phyloP scores from a whole-genome alignment of 1,284 basidiomycete species.

The Amylostereum areolatum region DNA sequence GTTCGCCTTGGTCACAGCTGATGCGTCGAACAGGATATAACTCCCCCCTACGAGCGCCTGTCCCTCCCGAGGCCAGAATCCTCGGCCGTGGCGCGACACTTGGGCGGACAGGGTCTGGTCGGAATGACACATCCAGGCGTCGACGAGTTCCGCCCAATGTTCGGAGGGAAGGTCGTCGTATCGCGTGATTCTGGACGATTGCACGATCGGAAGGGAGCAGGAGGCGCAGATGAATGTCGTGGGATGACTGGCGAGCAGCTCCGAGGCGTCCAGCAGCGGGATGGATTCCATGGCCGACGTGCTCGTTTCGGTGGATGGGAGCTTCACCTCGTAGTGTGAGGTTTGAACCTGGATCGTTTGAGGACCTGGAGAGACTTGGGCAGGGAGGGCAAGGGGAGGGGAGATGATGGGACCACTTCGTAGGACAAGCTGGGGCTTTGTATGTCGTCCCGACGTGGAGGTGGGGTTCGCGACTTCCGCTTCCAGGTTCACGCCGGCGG shows the following conservation, averaged over 20 bases:
- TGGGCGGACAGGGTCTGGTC: slow-evolving; percentile 79
- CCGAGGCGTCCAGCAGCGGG: slow-evolving; percentile 64
- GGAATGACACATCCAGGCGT: slow-evolving; percentile 97
- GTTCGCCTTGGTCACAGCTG: slow-evolving; percentile 48
- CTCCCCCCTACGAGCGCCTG: slow-evolving; percentile 82
- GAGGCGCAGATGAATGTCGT: slow-evolving; percentile 65
- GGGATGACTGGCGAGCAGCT: slow-evolving; percentile 47
- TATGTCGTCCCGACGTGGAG: slow-evolving; percentile 34
- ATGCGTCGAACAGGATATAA: slow-evolving; percentile 73
- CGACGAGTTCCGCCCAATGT: slow-evolving; percentile 94
- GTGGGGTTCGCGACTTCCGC: slow-evolving; percentile 55
- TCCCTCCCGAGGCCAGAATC: slow-evolving; percentile 72
- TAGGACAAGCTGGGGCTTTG: slow-evolving; percentile 47
- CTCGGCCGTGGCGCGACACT: slow-evolving; percentile 59
- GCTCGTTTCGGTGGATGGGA: slow-evolving; percentile 13
- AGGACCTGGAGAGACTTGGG: slow-evolving; percentile 52
- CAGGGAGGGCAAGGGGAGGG: slow-evolving; percentile 60
- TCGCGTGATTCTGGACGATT: slow-evolving; percentile 35
- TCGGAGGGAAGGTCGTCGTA: slow-evolving; percentile 91
- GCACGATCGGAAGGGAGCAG: slow-evolving; percentile 70
- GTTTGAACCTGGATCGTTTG: slow-evolving; percentile 42
- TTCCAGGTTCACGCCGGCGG: slow-evolving; percentile 44
- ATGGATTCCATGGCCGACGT: slow-evolving; percentile 20
- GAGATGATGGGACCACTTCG: slow-evolving; percentile 53
- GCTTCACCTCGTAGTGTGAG: slow-evolving; percentile 18